These are phyloP conservation scores for Xylaria arbuscula DNA, from an alignment of 2,329 filamentous ascomycete species.

Conservation along the genomic window DNA sequence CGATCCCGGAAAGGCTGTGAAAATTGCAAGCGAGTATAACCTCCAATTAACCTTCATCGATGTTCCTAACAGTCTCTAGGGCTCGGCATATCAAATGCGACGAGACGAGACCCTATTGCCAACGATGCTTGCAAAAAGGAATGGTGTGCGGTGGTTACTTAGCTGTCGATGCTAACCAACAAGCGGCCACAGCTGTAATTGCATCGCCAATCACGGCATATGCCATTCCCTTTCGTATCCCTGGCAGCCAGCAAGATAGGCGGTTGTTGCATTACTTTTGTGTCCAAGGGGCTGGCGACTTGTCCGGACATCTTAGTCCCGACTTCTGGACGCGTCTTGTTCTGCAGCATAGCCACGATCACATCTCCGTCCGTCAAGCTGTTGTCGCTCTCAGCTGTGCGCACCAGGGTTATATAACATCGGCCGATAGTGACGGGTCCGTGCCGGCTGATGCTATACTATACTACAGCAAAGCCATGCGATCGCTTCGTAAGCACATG, in stretches of 20 bases:
- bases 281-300: constrained; percentile 16
- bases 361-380: constrained; percentile 19
- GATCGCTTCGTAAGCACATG: constrained; percentile 26
- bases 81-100: constrained; percentile 27
- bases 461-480: constrained; percentile 25
- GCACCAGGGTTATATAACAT: constrained; percentile 10
- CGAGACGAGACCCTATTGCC: constrained; percentile 23
- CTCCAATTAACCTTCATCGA: not conserved
- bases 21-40: constrained; percentile 16
- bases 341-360: constrained; percentile 22
- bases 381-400: constrained; percentile 26
- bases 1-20: constrained; percentile 18
- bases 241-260: constrained; percentile 29
- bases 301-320: constrained; percentile 17
- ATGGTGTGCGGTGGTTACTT: constrained; percentile 14
- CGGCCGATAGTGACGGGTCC: not conserved
- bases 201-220: constrained; percentile 14
- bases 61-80: constrained; percentile 15
- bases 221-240: constrained; percentile 25
- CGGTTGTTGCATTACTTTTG: constrained; percentile 28
- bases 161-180: not conserved
- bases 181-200: not conserved
- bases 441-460: constrained; percentile 2
- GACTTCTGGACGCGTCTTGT: constrained; percentile 30
- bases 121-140: constrained; percentile 18